Percentiles rank a stretch among this genome's conserved stretches.
These are phyloP conservation scores for Didymella pinodella DNA, from an alignment of 2,329 filamentous ascomycete species.

Conservation along the genomic window DNA sequence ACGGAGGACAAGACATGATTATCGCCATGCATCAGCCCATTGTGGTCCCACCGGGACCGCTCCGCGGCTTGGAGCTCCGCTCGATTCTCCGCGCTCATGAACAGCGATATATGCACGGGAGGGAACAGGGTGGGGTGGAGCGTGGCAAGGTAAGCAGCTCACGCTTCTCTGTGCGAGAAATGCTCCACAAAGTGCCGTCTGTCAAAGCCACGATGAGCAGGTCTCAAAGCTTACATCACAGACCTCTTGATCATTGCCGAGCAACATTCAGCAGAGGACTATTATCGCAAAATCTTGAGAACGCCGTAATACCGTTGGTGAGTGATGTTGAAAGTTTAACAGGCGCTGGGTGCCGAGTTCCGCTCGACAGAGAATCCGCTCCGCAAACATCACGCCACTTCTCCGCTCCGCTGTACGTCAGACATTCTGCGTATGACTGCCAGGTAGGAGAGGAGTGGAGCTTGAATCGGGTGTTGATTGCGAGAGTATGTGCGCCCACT, in stretches of 20 bases:
- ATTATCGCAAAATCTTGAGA: background rate
- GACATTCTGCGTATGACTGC: background rate
- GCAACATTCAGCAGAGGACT: background rate
- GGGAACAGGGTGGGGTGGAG: slow-evolving; percentile 10
- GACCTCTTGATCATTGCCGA: background rate
- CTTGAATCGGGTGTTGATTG: background rate
- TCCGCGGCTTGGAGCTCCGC: slow-evolving; percentile 1
- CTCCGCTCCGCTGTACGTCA: slow-evolving; percentile 7
- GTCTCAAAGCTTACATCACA: too few species aligned
- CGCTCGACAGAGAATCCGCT: slow-evolving; percentile 11
- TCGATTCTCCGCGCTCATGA: background rate
- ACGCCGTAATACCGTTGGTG: background rate
- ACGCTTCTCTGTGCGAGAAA: background rate
- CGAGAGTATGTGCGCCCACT: background rate
- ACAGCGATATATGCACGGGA: background rate
- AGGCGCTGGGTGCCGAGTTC: background rate
- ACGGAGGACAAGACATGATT: slow-evolving; percentile 5
- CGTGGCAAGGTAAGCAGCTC: background rate
- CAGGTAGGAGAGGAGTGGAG: slow-evolving; percentile 11
- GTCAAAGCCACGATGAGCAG: too few species aligned
- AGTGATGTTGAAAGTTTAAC: background rate
- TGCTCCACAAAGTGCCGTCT: background rate
- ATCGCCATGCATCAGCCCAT: slow-evolving; percentile 17
- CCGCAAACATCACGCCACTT: slow-evolving; percentile 18
- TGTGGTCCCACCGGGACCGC: background rate